Base-by-base conservation (phyloP, 2,329 filamentous ascomycete genomes). In the Meredithiella fracta region DNA sequence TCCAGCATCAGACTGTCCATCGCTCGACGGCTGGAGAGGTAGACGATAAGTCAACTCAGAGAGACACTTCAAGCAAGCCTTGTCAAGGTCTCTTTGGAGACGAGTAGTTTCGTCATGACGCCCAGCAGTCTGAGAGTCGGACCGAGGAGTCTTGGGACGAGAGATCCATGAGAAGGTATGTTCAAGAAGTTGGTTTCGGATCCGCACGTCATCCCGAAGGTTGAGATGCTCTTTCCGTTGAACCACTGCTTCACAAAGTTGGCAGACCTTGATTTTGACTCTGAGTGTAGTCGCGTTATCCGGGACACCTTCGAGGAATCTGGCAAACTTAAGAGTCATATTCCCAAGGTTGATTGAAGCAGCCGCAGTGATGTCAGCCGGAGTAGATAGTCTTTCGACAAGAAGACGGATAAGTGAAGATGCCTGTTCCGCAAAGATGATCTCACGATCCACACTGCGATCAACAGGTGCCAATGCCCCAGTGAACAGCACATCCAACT, bases 91-190 rank as follows among this genome's bases (percentile, higher is more conserved):
- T 62, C 72, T 78, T 62, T 84, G 81, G 14, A 83, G 70, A 29
- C 79, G 72, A 1, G 68, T 62, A 51, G 73, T 65, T 56, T 83
- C 81, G 60, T 85, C 81, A 47, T 72, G 70, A 4, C 78, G 72
- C n/a, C 65, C 65, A 20, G 65, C 62, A n/a, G 67, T 62, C n/a
- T 67, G 62, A 7, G 68, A 65, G 40, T 77, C 76, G 2, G 66
- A 62, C 4, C 68, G 69, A 0, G 76, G 73, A 17, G 77, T 76
- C 14, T 74, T 73, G 17, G 79, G 78, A 9, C 80, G 72, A 25
- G 79, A 75, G 61, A 85, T 83, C 82, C 82, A 85, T 58, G 78
- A 74, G 60, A 83, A 83, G 37, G 84, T 78, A 58, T 80, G 79
- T 63, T 84, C 81, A 9, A 85, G 69, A 14, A 85, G 69, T 62